Percentiles rank a stretch among this genome's conserved stretches.
These are phyloP conservation scores for Phialemonium atrogriseum DNA, from an alignment of 2,329 filamentous ascomycete genomes.

Conservation along the genomic window DNA sequence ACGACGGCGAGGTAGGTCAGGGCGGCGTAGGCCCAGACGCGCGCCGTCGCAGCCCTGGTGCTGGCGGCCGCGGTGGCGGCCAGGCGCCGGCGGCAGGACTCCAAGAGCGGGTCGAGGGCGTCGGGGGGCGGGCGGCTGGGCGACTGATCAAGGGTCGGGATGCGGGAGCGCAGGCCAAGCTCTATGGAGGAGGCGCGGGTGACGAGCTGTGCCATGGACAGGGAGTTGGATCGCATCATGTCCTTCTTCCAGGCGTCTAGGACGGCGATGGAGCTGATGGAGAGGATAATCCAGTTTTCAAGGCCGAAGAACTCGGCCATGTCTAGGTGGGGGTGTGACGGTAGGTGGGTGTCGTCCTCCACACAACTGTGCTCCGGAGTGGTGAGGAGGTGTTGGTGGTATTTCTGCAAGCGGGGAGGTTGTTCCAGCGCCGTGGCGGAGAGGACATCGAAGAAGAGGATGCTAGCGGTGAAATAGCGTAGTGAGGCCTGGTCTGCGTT, in stretches of 20 bases:
- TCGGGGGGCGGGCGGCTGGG: not conserved
- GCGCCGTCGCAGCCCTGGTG: constrained; percentile 13
- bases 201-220: constrained; percentile 38
- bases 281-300: constrained; percentile 47
- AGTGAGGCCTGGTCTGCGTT: constrained; percentile 23
- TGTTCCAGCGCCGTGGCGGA: constrained; percentile 22
- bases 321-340: constrained; percentile 22
- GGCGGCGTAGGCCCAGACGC: constrained; percentile 39
- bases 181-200: constrained; percentile 33
- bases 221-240: constrained; percentile 29
- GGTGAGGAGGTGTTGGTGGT: constrained; percentile 19
- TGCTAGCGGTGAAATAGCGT: constrained; percentile 22
- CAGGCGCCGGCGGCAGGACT: not conserved
- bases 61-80: not conserved
- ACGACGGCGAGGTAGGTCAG: constrained; percentile 40
- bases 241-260: constrained; percentile 49
- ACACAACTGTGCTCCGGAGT: constrained; percentile 4
- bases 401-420: constrained; percentile 23
- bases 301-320: constrained; percentile 46
- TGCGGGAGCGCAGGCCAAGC: constrained; percentile 22
- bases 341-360: not conserved
- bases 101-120: not conserved
- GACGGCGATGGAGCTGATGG: constrained; percentile 44
- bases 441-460: constrained; percentile 28
- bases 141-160: constrained; percentile 20